Conservation (phyloP, 1,284 basidiomycete genomes). For the Phaffia rhodozyma region DNA sequence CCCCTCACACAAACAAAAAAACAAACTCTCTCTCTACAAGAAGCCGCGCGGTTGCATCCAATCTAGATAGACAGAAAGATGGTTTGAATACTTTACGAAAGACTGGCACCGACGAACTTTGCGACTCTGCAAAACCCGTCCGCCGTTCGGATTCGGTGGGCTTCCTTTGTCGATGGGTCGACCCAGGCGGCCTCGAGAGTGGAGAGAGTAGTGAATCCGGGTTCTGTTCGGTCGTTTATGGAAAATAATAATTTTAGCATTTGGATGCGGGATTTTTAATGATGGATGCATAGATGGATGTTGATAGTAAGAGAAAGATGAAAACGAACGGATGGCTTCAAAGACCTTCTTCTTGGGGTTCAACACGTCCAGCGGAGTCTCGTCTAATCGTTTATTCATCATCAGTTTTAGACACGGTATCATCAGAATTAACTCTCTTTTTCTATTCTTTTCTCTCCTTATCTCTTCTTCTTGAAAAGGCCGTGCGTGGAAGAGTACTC, state of each 20-base stretch:
- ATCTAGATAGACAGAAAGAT: too few species aligned
- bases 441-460: background rate
- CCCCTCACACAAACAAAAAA: too few species aligned
- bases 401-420: background rate
- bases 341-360: constrained; percentile 98
- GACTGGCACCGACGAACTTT: constrained; percentile 67
- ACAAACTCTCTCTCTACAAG: too few species aligned
- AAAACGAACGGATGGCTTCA: constrained; percentile 56
- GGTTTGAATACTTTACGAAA: too few species aligned
- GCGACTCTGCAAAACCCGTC: constrained; percentile 70
- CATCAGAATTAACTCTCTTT: background rate
- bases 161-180: constrained; percentile 45
- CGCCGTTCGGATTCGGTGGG: constrained; percentile 73
- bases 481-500: constrained; percentile 26
- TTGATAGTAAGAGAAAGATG: background rate
- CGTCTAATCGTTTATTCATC: constrained; percentile 39
- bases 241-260: too few species aligned
- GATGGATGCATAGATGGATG: too few species aligned
- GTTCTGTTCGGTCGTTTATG: constrained; percentile 19
- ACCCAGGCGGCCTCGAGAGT: constrained; percentile 81
- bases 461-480: background rate
- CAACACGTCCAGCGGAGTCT: constrained; percentile 60
- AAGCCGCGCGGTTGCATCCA: too few species aligned
- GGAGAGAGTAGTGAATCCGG: constrained; percentile 73
- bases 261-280: too few species aligned